Evolutionary conservation across 176 grass and related monocot genomes (phyloP).

Genomic region (Eleusine coracana): DNA sequence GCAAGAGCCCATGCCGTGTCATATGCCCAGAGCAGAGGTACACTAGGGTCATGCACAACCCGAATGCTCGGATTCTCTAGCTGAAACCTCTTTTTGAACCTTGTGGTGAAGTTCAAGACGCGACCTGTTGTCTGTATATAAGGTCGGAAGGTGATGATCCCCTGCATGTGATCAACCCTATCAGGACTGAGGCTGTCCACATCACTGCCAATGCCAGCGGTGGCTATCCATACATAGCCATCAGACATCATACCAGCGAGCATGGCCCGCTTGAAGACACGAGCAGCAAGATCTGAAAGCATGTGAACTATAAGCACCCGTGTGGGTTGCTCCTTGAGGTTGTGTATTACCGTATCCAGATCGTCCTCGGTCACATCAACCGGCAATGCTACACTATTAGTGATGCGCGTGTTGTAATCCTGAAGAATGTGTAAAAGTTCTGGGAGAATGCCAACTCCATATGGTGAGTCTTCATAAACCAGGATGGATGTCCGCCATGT

Average conservation of each 20-base stretch:
- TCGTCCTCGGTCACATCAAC: conserved; percentile 6
- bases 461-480: conserved; percentile 59
- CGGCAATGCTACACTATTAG: conserved; percentile 32
- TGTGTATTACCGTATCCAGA: conserved; percentile 37
- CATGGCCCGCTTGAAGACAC: conserved; percentile 37
- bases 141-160: conserved; percentile 48
- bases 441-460: conserved; percentile 46
- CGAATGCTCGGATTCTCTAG: neutral
- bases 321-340: conserved; percentile 45
- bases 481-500: conserved; percentile 40
- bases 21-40: conserved; percentile 44
- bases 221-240: conserved; percentile 65
- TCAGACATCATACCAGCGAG: conserved; percentile 47
- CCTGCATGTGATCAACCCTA: conserved; percentile 48
- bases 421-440: conserved; percentile 41
- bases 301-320: conserved; percentile 63
- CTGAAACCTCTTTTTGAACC: conserved; percentile 34
- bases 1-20: conserved; percentile 53
- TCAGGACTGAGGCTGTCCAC: conserved; percentile 15
- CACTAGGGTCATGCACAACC: neutral
- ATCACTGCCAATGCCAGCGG: conserved; percentile 11
- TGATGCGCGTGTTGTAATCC: conserved; percentile 26
- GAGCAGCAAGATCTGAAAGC: conserved; percentile 28
- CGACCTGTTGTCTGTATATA: conserved; percentile 5
- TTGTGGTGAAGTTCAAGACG: conserved; percentile 29